phyloP scores from a whole-genome alignment of 75 land plant species.

The Cupressus sempervirens region DNA sequence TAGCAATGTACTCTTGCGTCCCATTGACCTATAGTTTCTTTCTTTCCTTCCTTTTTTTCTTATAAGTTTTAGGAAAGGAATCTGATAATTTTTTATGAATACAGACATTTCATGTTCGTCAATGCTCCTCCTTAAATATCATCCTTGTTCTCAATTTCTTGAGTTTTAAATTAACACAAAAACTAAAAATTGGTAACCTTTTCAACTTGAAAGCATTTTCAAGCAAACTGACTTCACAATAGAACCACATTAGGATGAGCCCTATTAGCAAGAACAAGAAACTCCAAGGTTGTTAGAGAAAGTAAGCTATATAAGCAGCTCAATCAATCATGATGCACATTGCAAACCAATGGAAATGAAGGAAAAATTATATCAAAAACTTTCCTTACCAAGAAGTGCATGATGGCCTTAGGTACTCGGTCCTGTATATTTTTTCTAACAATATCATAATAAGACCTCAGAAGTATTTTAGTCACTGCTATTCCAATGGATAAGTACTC shows the following conservation, averaged over 20 bases:
- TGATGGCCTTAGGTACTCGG: conserved; percentile 92
- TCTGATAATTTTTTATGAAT: neutral
- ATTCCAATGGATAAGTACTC: conserved; percentile 75
- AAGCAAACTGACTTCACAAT: neutral
- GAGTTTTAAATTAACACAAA: conserved; percentile 3
- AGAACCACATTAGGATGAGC: neutral
- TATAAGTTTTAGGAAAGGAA: too few relatives aligned
- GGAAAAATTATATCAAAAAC: neutral
- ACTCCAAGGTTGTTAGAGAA: neutral
- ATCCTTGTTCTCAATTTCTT: neutral
- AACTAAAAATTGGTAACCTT: neutral
- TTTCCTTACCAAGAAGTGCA: conserved; percentile 86
- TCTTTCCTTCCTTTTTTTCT: neutral
- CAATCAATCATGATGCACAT: neutral
- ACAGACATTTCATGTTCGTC: neutral
- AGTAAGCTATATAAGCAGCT: neutral
- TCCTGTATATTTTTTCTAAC: conserved; percentile 90
- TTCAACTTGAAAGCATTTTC: neutral
- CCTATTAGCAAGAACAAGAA: neutral
- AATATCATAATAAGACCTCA: conserved; percentile 90
- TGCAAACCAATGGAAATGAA: neutral
- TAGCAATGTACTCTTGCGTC: neutral
- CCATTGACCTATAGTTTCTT: neutral
- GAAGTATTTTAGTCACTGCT: conserved; percentile 57
- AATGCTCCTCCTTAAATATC: neutral